Percentiles rank a stretch among this genome's conserved stretches.
phyloP scores from a whole-genome alignment of 768 basidiomycete species.

The Clitopilus passeckerianus region DNA sequence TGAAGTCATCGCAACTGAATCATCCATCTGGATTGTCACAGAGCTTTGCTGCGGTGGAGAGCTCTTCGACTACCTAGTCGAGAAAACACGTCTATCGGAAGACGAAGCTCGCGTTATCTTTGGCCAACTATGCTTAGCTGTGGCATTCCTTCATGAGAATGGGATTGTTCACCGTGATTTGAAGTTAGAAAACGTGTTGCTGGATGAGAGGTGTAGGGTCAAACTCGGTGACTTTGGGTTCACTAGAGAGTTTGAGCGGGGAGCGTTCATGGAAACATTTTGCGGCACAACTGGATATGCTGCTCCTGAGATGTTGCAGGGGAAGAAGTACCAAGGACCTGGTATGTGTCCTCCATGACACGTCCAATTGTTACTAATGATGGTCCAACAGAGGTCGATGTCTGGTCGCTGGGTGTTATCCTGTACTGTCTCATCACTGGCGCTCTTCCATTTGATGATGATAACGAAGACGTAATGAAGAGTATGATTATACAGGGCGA shows the following conservation, averaged over 20 bases:
- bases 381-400: conserved; percentile 73
- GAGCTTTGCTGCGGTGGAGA: conserved; percentile 97
- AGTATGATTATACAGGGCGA: conserved; percentile 78
- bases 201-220: conserved; percentile 87
- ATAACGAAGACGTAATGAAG: conserved; percentile 81
- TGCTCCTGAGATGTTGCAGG: conserved; percentile 87
- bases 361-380: conserved; percentile 6
- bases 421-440: conserved; percentile 88
- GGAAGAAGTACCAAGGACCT: conserved; percentile 85
- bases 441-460: conserved; percentile 86
- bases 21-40: conserved; percentile 93
- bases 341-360: conserved; percentile 38
- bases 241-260: conserved; percentile 84
- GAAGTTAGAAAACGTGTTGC: conserved; percentile 91
- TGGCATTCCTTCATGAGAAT: conserved; percentile 87
- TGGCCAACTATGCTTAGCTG: conserved; percentile 92
- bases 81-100: conserved; percentile 85
- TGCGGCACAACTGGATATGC: conserved; percentile 96
- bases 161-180: conserved; percentile 96
- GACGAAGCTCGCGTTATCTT: conserved; percentile 85
- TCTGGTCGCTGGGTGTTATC: conserved; percentile 94
- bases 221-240: conserved; percentile 97
- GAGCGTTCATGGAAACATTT: conserved; percentile 81
- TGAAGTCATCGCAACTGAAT: conserved; percentile 97
- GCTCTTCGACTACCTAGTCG: conserved; percentile 96